Base-by-base conservation (phyloP, 805 yeast species). In the Kluyveromyces dobzhanskii region DNA sequence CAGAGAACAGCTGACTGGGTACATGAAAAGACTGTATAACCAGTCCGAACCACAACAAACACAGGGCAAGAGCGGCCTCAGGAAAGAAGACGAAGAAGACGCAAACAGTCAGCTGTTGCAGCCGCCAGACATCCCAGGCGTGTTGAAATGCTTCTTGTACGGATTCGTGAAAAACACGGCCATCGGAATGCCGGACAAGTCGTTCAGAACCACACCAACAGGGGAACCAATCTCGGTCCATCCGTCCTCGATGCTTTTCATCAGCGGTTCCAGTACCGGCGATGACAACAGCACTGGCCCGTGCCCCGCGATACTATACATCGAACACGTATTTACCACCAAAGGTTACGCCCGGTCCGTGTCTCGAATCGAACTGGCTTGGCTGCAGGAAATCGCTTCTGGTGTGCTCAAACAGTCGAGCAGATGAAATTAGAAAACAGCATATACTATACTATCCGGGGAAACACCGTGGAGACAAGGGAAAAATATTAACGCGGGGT, bases 111-210 rank as follows among this genome's bases (percentile, higher is more conserved):
- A 27, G 6, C 30, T 27, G 30, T 14, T 27, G 30, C 30, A 27
- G 30, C 21, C 71, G 30, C 43, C 76, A 30, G 80, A 80, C 46
- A 69, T 75, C 24, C 71, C 79, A 13, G 51, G 65, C 3, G 69
- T 90, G 7, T 64, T 90, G 40, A 84, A 85, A 56, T 75, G 94
- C 18, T 92, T 92, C 59, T 63, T 92, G 29, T 68, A 70, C 28
- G 98, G 99, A 0, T 90, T 72, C 50, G 72, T 85, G n/a, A 71
- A 80, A 35, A 88, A 90, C 58, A 80, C 95, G 0, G 98, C 98
- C 0, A 75, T 92, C 14, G 95, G 96, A 9, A 76, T 85, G 77
- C 95, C 97, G 0, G 97, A 92, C 59, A 71, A 97, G 53, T 82
- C 95, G 3, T 92, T 80, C 64, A 70, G 94, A 54, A 87, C 97